A percentile compares a stretch with the other conserved stretches of the same genome.
phyloP scores from a whole-genome alignment of 805 yeast species.

The Sungouiozyma intestinalis region DNA sequence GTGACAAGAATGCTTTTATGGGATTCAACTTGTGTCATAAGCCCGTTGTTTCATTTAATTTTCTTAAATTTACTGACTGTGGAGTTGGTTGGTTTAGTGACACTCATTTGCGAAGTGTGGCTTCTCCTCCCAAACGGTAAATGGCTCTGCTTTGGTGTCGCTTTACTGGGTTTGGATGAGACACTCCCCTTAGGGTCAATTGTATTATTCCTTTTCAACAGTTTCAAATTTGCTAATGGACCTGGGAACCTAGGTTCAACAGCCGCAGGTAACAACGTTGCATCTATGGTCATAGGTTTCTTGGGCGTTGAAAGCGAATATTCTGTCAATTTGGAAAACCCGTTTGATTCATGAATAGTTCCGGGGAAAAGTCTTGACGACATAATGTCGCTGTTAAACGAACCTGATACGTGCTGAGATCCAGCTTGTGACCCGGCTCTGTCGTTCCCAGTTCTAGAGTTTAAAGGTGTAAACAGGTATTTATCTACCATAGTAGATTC shows the following conservation, averaged over 20 bases:
- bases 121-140: slow-evolving; percentile 6
- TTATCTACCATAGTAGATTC: slow-evolving; percentile 11
- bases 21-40: background rate
- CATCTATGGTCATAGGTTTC: background rate
- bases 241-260: slow-evolving; percentile 10
- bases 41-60: background rate
- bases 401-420: background rate
- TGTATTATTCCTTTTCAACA: slow-evolving; percentile 18
- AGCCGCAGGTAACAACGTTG: background rate
- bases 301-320: background rate
- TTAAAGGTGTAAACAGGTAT: slow-evolving; percentile 4
- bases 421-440: background rate
- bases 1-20: background rate
- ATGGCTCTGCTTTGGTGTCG: background rate
- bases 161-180: background rate
- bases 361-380: background rate
- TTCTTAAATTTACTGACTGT: slow-evolving; percentile 1
- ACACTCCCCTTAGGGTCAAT: slow-evolving; percentile 1
- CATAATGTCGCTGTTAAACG: background rate
- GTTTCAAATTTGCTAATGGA: slow-evolving; percentile 17
- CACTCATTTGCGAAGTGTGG: slow-evolving; percentile 6
- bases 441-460: background rate
- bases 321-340: background rate
- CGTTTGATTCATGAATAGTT: background rate
- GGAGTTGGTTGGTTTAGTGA: background rate